Conservation (phyloP, 148 eudicot genomes). For the Cornus suecica region DNA sequence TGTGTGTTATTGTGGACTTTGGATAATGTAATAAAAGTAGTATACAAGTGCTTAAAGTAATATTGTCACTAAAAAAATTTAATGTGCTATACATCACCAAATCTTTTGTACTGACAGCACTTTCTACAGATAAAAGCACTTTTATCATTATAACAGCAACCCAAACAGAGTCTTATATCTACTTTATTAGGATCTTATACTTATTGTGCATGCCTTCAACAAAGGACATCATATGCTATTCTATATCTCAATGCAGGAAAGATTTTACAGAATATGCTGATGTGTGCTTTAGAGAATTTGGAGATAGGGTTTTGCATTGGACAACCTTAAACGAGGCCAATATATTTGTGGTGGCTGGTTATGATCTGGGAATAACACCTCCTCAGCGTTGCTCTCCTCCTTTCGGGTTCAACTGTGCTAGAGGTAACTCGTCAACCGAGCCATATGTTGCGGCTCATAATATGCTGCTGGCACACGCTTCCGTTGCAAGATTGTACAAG, state of each 20-base stretch:
- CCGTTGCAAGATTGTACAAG: conserved; percentile 40
- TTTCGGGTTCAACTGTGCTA: conserved; percentile 28
- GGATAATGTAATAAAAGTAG: too few species aligned
- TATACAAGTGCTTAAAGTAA: too few species aligned
- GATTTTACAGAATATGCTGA: conserved; percentile 59
- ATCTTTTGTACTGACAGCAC: too few species aligned
- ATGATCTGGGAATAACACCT: conserved; percentile 32
- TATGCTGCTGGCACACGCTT: conserved; percentile 57
- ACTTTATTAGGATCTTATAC: background rate
- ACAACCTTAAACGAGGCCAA: conserved; percentile 58
- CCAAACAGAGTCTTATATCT: too few species aligned
- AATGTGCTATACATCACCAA: too few species aligned
- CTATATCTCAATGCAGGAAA: conserved; percentile 34
- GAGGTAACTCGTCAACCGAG: conserved; percentile 49
- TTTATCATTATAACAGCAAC: too few species aligned
- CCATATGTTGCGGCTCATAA: conserved; percentile 52
- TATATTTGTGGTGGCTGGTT: conserved; percentile 30
- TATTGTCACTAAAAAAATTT: too few species aligned
- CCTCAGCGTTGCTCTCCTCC: conserved; percentile 42
- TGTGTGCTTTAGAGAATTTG: conserved; percentile 72
- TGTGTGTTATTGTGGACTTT: too few species aligned
- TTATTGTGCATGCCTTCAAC: background rate
- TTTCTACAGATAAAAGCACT: too few species aligned
- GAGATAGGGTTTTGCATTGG: conserved; percentile 58
- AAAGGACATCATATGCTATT: background rate